Conservation (phyloP, 2,329 filamentous ascomycete genomes). For the Grosmannia huntii region DNA sequence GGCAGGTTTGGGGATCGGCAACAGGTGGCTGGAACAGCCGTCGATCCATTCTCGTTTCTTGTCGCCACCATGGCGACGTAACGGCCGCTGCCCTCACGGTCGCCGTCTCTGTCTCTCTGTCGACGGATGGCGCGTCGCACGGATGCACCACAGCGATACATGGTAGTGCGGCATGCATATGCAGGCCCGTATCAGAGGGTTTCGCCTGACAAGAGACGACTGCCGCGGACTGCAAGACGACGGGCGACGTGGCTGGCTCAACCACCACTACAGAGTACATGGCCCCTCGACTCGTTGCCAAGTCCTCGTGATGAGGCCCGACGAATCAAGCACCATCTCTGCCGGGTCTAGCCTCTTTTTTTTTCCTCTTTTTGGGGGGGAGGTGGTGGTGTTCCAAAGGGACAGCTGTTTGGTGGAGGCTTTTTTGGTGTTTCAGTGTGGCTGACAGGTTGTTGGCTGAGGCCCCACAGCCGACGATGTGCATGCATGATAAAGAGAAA, state of each 20-base stretch:
- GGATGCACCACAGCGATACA: background rate
- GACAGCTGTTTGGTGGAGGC: background rate
- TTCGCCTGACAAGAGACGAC: background rate
- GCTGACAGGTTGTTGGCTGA: background rate
- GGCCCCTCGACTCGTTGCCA: background rate
- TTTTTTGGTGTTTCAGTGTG: background rate
- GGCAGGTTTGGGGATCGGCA: background rate
- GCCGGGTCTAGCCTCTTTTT: background rate
- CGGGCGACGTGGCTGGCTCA: background rate
- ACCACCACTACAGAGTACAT: background rate
- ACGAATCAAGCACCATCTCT: background rate
- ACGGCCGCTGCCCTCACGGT: too few relatives aligned
- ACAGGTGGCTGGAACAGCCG: background rate
- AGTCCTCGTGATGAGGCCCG: background rate
- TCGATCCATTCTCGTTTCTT: background rate
- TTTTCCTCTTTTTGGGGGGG: background rate
- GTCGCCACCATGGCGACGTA: background rate
- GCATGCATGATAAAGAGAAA: background rate
- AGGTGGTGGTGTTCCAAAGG: background rate
- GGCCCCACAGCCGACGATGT: background rate
- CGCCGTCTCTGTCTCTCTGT: background rate
- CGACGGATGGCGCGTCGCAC: background rate
- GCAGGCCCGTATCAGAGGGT: background rate
- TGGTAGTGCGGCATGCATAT: background rate
- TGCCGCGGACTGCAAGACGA: background rate